These are phyloP conservation scores for Solanum stenotomum DNA, from an alignment of 257 asterid species.

Conservation along the genomic window DNA sequence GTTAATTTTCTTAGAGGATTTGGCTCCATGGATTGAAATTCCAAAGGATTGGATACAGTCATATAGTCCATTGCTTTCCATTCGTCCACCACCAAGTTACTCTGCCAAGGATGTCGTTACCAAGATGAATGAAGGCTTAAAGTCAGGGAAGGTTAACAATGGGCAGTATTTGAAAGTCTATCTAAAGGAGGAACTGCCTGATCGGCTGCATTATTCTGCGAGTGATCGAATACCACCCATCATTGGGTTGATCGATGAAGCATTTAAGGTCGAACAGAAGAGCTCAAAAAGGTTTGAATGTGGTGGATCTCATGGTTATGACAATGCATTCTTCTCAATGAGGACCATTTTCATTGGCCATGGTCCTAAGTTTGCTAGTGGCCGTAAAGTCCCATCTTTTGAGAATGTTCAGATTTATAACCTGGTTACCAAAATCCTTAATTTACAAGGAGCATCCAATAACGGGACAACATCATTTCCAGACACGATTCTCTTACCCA, in stretches of 20 bases:
- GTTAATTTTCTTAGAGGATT: conserved; percentile 49
- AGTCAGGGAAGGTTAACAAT: conserved; percentile 40
- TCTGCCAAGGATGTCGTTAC: conserved; percentile 33
- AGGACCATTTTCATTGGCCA: conserved; percentile 63
- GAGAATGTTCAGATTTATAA: conserved; percentile 68
- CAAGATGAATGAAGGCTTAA: conserved; percentile 61
- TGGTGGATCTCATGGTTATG: conserved; percentile 82
- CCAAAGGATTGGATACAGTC: conserved; percentile 55
- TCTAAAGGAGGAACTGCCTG: conserved; percentile 63
- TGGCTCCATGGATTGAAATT: conserved; percentile 40
- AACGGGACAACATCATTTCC: conserved; percentile 53
- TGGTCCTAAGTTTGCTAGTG: conserved; percentile 60
- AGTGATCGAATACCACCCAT: conserved; percentile 56
- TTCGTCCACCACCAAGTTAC: conserved; percentile 31
- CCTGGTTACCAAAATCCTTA: conserved; percentile 45
- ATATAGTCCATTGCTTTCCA: conserved; percentile 47
- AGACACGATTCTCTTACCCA: conserved; percentile 38
- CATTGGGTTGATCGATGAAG: conserved; percentile 52
- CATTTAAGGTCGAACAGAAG: conserved; percentile 49
- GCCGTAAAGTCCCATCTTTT: conserved; percentile 52
- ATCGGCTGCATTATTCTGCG: conserved; percentile 46
- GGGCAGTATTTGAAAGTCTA: conserved; percentile 55
- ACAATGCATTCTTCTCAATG: conserved; percentile 65
- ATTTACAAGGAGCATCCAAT: conserved; percentile 50
- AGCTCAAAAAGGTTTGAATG: conserved; percentile 40